Evolutionary conservation across 305 asterid genomes (phyloP).

Genomic region (Rubia peregrina): DNA sequence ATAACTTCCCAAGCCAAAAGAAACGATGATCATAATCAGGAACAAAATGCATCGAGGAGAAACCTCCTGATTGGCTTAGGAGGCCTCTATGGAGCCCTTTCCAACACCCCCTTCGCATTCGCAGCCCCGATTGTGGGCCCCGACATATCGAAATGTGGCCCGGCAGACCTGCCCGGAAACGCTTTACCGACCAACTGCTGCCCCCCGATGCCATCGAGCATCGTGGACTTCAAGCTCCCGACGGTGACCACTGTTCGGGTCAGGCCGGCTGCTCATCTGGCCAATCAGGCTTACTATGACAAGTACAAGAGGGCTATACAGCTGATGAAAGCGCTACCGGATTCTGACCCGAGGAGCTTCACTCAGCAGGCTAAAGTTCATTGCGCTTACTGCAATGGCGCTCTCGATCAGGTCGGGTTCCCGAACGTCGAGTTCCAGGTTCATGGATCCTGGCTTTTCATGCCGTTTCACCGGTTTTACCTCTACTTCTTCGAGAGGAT

Average conservation of each 20-base stretch:
- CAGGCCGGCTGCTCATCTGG: conserved; percentile 54
- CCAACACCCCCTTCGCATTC: conserved; percentile 26
- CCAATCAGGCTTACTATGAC: conserved; percentile 35
- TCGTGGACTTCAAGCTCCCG: conserved; percentile 42
- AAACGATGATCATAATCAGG: background rate
- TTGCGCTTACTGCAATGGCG: conserved; percentile 83
- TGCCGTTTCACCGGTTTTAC: conserved; percentile 65
- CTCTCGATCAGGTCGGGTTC: conserved; percentile 64
- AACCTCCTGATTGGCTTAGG: conserved; percentile 51
- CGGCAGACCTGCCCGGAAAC: conserved; percentile 24
- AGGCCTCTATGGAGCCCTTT: conserved; percentile 49
- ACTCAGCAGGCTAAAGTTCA: conserved; percentile 70
- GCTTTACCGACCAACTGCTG: conserved; percentile 39
- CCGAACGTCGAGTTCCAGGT: conserved; percentile 63
- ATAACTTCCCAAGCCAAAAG: conserved; percentile 24
- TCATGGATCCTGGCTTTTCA: conserved; percentile 64
- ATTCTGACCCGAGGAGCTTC: conserved; percentile 71
- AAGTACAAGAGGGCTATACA: conserved; percentile 47
- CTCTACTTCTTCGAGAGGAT: conserved; percentile 70
- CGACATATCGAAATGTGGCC: conserved; percentile 38
- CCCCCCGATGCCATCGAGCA: conserved; percentile 30
- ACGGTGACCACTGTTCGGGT: conserved; percentile 17
- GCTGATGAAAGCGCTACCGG: conserved; percentile 64
- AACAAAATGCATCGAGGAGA: conserved; percentile 28
- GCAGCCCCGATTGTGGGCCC: conserved; percentile 46